Conservation (phyloP, 208 protist genomes). For the Leishmania tarentolae region DNA sequence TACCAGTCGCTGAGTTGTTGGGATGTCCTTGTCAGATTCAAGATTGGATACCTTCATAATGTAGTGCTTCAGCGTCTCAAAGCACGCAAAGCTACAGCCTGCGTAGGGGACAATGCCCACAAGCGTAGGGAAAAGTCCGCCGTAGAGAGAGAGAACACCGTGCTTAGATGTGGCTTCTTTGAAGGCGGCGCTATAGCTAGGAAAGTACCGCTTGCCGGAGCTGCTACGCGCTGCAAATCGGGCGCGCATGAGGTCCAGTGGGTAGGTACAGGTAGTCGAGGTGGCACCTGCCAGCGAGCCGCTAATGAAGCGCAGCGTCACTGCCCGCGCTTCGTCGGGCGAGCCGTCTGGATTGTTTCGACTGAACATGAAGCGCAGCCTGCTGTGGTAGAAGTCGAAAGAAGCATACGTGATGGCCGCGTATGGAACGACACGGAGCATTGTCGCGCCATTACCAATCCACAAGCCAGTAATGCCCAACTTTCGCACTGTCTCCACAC, state of each 20-base stretch:
- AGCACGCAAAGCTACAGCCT: conserved; percentile 92
- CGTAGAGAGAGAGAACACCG: conserved; percentile 74
- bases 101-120: conserved; percentile 95
- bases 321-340: conserved; percentile 47
- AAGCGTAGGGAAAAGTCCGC: conserved; percentile 90
- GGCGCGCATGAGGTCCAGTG: conserved; percentile 94
- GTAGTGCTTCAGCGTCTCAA: conserved; percentile 88
- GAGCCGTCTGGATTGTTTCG: conserved; percentile 26
- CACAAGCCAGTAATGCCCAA: conserved; percentile 91
- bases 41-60: conserved; percentile 54
- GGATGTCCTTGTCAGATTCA: conserved; percentile 70
- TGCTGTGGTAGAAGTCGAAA: conserved; percentile 90
- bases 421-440: conserved; percentile 95
- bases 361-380: conserved; percentile 13
- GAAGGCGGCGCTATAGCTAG: conserved; percentile 77
- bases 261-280: conserved; percentile 91
- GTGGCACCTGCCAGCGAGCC: conserved; percentile 94
- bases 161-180: conserved; percentile 53
- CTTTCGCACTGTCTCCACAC: conserved; percentile 74
- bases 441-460: conserved; percentile 95
- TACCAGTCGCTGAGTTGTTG: conserved; percentile 67
- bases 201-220: conserved; percentile 59
- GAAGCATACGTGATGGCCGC: conserved; percentile 94
- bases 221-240: conserved; percentile 79
- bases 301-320: conserved; percentile 74